A percentile compares a stretch with the other conserved stretches of the same genome.
These are phyloP conservation scores for Eimeria acervulina DNA, from an alignment of 169 alveolate species.

Conservation along the genomic window DNA sequence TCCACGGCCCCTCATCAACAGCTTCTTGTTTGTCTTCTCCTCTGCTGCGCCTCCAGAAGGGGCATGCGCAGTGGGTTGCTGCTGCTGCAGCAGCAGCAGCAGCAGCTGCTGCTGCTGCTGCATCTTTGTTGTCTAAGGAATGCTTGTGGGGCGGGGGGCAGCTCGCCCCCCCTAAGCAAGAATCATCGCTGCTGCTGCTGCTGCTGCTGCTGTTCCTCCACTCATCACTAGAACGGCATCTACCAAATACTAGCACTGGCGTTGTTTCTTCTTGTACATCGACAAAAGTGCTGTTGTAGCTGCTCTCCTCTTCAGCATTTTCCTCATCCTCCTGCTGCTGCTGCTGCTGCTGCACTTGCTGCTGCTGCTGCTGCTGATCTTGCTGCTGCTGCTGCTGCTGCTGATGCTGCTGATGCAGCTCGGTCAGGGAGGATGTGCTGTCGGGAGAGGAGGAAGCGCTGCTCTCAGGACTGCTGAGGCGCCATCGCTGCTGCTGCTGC, in stretches of 20 bases:
- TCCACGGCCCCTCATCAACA: conserved; percentile 28
- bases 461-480: neutral
- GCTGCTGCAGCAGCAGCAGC: neutral
- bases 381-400: neutral
- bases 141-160: neutral
- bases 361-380: conserved; percentile 6
- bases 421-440: neutral
- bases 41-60: neutral
- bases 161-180: conserved; percentile 1
- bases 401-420: too few relatives aligned
- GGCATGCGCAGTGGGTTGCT: conserved; percentile 12
- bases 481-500: conserved; percentile 7
- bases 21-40: conserved; percentile 15
- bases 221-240: conserved; percentile 61
- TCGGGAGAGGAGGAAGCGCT: neutral
- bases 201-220: conserved; percentile 23
- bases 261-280: neutral
- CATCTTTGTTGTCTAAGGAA: neutral
- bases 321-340: conserved; percentile 22
- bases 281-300: neutral
- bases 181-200: conserved; percentile 45
- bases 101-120: too few relatives aligned
- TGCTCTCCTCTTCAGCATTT: neutral
- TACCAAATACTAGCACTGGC: conserved; percentile 31
- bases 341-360: conserved; percentile 17